Evolutionary conservation across 177 flowering plant species (phyloP).

Genomic region (Vitis hybrid): DNA sequence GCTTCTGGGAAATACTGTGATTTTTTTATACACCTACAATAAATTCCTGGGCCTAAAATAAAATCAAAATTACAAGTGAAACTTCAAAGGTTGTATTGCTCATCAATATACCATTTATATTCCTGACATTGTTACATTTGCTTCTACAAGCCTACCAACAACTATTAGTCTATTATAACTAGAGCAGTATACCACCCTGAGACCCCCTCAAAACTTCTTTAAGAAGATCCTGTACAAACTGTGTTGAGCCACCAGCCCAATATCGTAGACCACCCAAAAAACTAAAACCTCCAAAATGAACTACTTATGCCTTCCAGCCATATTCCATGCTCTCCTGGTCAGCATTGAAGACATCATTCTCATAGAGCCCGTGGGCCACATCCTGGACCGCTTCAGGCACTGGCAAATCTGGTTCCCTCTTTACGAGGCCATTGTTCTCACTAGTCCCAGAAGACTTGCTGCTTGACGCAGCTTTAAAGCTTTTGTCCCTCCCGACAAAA

Average conservation of each 20-base stretch:
- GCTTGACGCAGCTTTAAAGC: neutral
- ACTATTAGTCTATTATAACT: too few species aligned
- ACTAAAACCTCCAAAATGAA: neutral
- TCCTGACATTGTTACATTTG: too few species aligned
- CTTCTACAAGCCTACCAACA: too few species aligned
- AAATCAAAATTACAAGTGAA: too few species aligned
- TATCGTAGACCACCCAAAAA: too few species aligned
- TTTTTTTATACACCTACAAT: too few species aligned
- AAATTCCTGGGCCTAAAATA: too few species aligned
- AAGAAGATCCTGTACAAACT: neutral
- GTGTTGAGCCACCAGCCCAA: neutral
- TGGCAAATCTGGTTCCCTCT: constrained; percentile 4
- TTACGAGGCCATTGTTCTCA: neutral
- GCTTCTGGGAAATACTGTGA: too few species aligned
- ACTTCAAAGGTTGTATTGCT: too few species aligned
- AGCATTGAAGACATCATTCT: neutral
- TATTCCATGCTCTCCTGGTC: neutral
- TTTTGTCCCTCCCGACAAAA: neutral
- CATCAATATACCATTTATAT: too few species aligned
- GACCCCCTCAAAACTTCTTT: too few species aligned
- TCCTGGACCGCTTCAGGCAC: neutral
- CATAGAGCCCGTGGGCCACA: neutral
- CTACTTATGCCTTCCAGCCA: neutral
- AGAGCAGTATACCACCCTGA: too few species aligned
- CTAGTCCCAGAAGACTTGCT: neutral